Evolutionary conservation across 345 rosid genomes (phyloP).

Genomic region (Tarenaya hassleriana): DNA sequence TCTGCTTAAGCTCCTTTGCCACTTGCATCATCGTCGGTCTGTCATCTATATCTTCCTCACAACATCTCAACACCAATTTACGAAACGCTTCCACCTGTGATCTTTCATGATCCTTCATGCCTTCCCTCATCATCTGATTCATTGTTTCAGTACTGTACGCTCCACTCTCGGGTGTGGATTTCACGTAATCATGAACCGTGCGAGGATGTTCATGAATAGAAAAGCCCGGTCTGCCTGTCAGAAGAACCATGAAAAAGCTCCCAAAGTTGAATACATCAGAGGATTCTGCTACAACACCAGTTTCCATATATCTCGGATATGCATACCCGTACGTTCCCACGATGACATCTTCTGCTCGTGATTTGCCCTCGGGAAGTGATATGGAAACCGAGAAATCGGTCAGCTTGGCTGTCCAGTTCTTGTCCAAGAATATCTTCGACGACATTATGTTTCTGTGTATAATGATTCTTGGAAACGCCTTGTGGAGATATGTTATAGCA

Average conservation of each 20-base stretch:
- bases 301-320: slow-evolving; percentile 20
- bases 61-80: slow-evolving; percentile 22
- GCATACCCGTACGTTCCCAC: slow-evolving; percentile 19
- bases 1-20: slow-evolving; percentile 14
- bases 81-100: slow-evolving; percentile 9
- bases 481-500: slow-evolving; percentile 27
- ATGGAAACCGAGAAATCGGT: slow-evolving; percentile 24
- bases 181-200: slow-evolving; percentile 9
- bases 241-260: slow-evolving; percentile 22
- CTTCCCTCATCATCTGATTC: no score
- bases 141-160: no score
- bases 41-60: slow-evolving; percentile 16
- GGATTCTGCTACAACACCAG: slow-evolving; percentile 20
- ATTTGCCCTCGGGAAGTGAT: slow-evolving; percentile 22
- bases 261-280: slow-evolving; percentile 26
- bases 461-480: slow-evolving; percentile 12
- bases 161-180: slow-evolving; percentile 15
- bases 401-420: slow-evolving; percentile 17
- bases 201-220: slow-evolving; percentile 1
- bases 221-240: slow-evolving; percentile 13
- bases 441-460: slow-evolving; percentile 15
- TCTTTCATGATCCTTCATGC: slow-evolving; percentile 12
- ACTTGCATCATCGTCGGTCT: slow-evolving; percentile 22
- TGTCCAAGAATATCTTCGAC: slow-evolving; percentile 19
- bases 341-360: slow-evolving; percentile 20